Percentiles rank a stretch among this genome's conserved stretches.
Conservation (phyloP, 2,329 filamentous ascomycete genomes). For the Ophiostoma ulmi region DNA sequence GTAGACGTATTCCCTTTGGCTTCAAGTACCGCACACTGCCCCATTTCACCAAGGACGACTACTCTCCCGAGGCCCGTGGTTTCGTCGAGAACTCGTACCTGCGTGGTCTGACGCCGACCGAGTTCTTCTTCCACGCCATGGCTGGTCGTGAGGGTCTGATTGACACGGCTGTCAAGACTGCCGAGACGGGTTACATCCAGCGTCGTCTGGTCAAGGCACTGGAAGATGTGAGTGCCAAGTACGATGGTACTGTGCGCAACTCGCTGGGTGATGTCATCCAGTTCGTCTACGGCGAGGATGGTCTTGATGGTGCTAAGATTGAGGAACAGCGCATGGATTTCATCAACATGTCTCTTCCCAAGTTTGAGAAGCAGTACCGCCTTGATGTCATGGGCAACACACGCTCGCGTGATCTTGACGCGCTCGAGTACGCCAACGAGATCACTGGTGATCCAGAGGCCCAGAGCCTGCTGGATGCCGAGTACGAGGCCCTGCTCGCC, state of each 20-base stretch:
- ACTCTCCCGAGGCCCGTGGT: slow-evolving; percentile 91
- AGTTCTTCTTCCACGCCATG: slow-evolving; percentile 99
- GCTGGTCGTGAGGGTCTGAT: slow-evolving; percentile 99
- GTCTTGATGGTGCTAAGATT: slow-evolving; percentile 86
- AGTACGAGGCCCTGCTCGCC: slow-evolving; percentile 72
- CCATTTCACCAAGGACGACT: slow-evolving; percentile 99
- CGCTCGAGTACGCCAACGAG: slow-evolving; percentile 80
- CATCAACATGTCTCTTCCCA: slow-evolving; percentile 70
- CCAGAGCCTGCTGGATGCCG: slow-evolving; percentile 79
- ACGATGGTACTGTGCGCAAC: slow-evolving; percentile 95
- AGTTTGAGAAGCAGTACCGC: slow-evolving; percentile 76
- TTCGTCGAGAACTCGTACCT: slow-evolving; percentile 99
- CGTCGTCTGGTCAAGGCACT: slow-evolving; percentile 96
- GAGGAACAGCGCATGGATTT: slow-evolving; percentile 88
- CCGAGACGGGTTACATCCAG: slow-evolving; percentile 98
- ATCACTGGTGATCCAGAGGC: slow-evolving; percentile 82
- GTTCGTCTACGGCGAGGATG: slow-evolving; percentile 96
- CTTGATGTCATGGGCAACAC: slow-evolving; percentile 75
- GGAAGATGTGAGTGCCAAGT: slow-evolving; percentile 95
- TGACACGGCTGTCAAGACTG: slow-evolving; percentile 98
- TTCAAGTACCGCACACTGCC: slow-evolving; percentile 97
- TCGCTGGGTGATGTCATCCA: slow-evolving; percentile 94
- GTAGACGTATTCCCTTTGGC: slow-evolving; percentile 96
- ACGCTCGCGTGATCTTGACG: slow-evolving; percentile 57
- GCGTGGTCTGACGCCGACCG: slow-evolving; percentile 85